These are phyloP conservation scores for Plectranthus barbatus DNA, from an alignment of 257 asterid genomes.

Conservation along the genomic window DNA sequence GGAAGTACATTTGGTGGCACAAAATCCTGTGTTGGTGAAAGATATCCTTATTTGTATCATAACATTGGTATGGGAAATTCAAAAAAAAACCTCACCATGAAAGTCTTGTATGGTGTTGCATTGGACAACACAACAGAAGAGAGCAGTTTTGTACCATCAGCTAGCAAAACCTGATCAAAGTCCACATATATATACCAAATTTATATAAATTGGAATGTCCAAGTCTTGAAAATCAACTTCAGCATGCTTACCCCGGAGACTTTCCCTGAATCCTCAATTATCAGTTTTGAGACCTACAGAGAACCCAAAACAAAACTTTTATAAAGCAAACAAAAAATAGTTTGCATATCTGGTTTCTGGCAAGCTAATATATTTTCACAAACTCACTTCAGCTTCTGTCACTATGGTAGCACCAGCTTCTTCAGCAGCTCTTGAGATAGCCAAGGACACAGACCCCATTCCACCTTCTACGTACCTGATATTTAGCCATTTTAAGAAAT, in stretches of 20 bases:
- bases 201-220: conserved; percentile 8
- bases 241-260: conserved; percentile 60
- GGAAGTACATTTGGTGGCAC: conserved; percentile 72
- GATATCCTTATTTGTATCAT: conserved; percentile 6
- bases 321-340: too few species aligned
- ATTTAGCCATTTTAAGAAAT: conserved; percentile 12
- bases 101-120: conserved; percentile 97
- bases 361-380: conserved; percentile 8
- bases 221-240: conserved; percentile 2
- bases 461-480: conserved; percentile 95
- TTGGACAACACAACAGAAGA: conserved; percentile 86
- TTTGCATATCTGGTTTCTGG: not conserved
- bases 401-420: conserved; percentile 85
- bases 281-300: conserved; percentile 59
- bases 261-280: conserved; percentile 51
- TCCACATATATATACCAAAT: conserved; percentile 14
- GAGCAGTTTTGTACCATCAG: conserved; percentile 65
- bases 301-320: conserved; percentile 8
- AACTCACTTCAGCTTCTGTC: conserved; percentile 74
- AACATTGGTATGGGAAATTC: not conserved
- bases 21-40: conserved; percentile 56
- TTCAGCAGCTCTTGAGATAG: conserved; percentile 68
- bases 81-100: conserved; percentile 44
- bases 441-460: conserved; percentile 92
- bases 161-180: conserved; percentile 60